phyloP scores from a whole-genome alignment of 2,329 filamentous ascomycete species.

The Cytospora mali region DNA sequence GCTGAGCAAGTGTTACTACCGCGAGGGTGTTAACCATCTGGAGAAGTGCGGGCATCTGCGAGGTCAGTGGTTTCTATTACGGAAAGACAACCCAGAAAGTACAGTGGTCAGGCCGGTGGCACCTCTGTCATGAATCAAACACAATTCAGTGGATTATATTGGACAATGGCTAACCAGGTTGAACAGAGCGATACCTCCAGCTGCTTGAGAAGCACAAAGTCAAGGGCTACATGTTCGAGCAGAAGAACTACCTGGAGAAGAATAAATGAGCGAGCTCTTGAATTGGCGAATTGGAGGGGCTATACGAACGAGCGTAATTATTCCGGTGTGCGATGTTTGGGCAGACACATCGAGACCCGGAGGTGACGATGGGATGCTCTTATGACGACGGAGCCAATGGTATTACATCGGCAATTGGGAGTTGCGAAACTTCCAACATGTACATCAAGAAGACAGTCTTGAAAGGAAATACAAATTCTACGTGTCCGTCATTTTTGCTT shows the following conservation, averaged over 20 bases:
- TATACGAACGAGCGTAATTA: slow-evolving; percentile 8
- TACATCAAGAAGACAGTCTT: slow-evolving; percentile 8
- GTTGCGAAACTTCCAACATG: background rate
- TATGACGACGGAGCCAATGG: background rate
- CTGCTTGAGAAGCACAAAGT: slow-evolving; percentile 76
- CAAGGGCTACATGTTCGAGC: slow-evolving; percentile 77
- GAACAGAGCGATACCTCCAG: slow-evolving; percentile 75
- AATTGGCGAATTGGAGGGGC: background rate
- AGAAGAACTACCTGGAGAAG: slow-evolving; percentile 73
- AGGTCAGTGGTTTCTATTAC: slow-evolving; percentile 61
- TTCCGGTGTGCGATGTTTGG: background rate
- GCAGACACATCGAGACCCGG: background rate
- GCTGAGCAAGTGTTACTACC: slow-evolving; percentile 82
- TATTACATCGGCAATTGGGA: slow-evolving; percentile 10
- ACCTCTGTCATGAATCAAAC: background rate
- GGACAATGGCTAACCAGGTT: slow-evolving; percentile 13
- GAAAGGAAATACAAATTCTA: background rate
- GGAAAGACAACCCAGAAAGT: background rate
- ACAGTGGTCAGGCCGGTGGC: background rate
- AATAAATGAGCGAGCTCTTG: slow-evolving; percentile 6
- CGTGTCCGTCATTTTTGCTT: background rate
- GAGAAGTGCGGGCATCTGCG: slow-evolving; percentile 82
- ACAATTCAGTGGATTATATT: background rate
- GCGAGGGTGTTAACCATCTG: slow-evolving; percentile 83
- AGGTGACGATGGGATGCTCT: background rate